These are phyloP conservation scores for Tripidium arundinaceum DNA, from an alignment of 202 grass and related monocot species.

Conservation along the genomic window DNA sequence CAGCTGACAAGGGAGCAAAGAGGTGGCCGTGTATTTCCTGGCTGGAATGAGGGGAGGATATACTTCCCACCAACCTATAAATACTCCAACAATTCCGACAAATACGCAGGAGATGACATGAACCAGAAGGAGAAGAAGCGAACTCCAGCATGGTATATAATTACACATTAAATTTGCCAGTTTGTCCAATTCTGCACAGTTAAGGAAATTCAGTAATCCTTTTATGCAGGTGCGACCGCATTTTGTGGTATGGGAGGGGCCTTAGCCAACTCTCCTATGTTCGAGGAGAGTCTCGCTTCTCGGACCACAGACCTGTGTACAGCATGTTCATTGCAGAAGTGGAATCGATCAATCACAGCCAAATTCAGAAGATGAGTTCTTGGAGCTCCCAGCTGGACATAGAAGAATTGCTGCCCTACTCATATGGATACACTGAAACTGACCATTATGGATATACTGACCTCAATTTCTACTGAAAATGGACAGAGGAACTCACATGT, in stretches of 20 bases:
- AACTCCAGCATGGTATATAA: conserved; percentile 86
- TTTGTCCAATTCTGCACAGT: conserved; percentile 10
- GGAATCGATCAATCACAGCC: conserved; percentile 76
- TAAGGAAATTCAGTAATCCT: background rate
- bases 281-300: conserved; percentile 76
- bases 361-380: conserved; percentile 78
- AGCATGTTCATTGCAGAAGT: conserved; percentile 78
- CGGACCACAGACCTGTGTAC: conserved; percentile 77
- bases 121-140: conserved; percentile 79
- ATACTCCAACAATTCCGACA: conserved; percentile 91
- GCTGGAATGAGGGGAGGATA: conserved; percentile 92
- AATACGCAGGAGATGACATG: conserved; percentile 80
- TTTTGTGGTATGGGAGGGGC: conserved; percentile 82
- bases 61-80: conserved; percentile 96
- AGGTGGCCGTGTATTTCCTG: conserved; percentile 59
- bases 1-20: conserved; percentile 82
- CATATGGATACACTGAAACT: conserved; percentile 58
- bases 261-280: conserved; percentile 76
- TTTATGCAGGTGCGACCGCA: conserved; percentile 64
- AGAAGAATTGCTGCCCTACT: conserved; percentile 75
- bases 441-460: conserved; percentile 62
- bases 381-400: conserved; percentile 73
- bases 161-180: background rate
- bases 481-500: background rate
- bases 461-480: conserved; percentile 70